Conservation (phyloP, 2,329 filamentous ascomycete species). For the Polychaeton citri region DNA sequence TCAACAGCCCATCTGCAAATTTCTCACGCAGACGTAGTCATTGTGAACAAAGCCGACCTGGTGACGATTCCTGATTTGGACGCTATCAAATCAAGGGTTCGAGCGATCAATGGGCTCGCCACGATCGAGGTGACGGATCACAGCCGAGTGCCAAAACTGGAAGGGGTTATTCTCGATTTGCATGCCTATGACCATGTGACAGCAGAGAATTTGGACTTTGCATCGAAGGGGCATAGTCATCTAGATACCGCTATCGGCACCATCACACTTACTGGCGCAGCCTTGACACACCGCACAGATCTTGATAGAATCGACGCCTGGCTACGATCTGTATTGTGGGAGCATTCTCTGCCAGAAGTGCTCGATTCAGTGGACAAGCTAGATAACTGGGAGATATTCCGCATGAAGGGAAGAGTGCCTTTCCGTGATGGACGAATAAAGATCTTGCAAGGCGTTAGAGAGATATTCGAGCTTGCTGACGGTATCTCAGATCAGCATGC, state of each 20-base stretch:
- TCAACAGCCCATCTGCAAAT: conserved; percentile 94
- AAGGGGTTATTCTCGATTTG: conserved; percentile 76
- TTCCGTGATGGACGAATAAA: conserved; percentile 52
- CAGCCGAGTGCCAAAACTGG: conserved; percentile 66
- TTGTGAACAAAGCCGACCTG: conserved; percentile 88
- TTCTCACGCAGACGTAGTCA: conserved; percentile 86
- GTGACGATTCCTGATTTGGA: conserved; percentile 57
- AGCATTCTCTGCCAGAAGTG: conserved; percentile 45
- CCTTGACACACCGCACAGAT: conserved; percentile 39
- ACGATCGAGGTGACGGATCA: conserved; percentile 71
- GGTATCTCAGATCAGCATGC: background rate
- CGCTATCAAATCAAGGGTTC: conserved; percentile 56
- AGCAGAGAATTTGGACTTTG: conserved; percentile 49
- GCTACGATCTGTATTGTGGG: conserved; percentile 77
- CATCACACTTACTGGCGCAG: conserved; percentile 54
- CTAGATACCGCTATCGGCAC: conserved; percentile 85
- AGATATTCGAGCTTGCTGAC: conserved; percentile 86
- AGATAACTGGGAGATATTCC: conserved; percentile 62
- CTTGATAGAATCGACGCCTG: conserved; percentile 60
- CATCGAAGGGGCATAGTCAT: conserved; percentile 72
- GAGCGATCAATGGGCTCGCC: conserved; percentile 79
- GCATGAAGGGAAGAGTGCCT: conserved; percentile 67
- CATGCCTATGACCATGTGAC: conserved; percentile 83
- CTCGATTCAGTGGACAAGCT: conserved; percentile 3
- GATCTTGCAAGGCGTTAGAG: conserved; percentile 81